A percentile compares a stretch with the other conserved stretches of the same genome.
Conservation (phyloP, 1,284 basidiomycete genomes). For the Leccinum subrobustum region DNA sequence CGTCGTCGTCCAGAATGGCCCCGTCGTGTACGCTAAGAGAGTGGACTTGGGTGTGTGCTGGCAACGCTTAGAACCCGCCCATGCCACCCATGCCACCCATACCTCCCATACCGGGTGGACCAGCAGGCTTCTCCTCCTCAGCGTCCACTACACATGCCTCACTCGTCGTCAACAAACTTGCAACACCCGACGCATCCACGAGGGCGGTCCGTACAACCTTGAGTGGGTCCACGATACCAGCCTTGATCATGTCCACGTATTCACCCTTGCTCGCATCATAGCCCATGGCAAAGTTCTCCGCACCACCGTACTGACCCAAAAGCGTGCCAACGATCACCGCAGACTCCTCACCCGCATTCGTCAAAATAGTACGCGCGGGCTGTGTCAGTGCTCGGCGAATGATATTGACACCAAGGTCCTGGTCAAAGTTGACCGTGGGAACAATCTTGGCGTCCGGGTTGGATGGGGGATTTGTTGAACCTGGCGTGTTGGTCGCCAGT, state of each 20-base stretch:
- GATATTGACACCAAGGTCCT: conserved; percentile 94
- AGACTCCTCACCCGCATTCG: conserved; percentile 95
- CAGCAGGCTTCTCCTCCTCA: conserved; percentile 73
- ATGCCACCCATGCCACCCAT: conserved; percentile 71
- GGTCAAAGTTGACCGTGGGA: conserved; percentile 92
- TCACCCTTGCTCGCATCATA: conserved; percentile 92
- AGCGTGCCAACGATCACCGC: conserved; percentile 91
- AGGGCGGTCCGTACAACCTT: conserved; percentile 92
- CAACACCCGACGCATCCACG: conserved; percentile 87
- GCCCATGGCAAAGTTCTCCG: conserved; percentile 80
- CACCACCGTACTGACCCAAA: conserved; percentile 61
- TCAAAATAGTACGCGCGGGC: conserved; percentile 87
- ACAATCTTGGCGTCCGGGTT: conserved; percentile 64
- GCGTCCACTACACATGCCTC: conserved; percentile 93
- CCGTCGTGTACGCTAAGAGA: not conserved
- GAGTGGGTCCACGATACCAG: conserved; percentile 92
- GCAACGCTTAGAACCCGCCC: conserved; percentile 38
- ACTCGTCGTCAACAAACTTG: conserved; percentile 88
- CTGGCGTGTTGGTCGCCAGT: conserved; percentile 62
- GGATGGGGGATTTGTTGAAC: conserved; percentile 39
- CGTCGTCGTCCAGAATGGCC: not conserved
- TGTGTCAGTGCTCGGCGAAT: conserved; percentile 86
- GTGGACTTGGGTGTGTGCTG: not conserved
- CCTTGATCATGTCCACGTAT: conserved; percentile 93
- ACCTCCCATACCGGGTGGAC: conserved; percentile 54